Conservation (phyloP, 1,284 basidiomycete species). For the Leccinum cinnamomeum region DNA sequence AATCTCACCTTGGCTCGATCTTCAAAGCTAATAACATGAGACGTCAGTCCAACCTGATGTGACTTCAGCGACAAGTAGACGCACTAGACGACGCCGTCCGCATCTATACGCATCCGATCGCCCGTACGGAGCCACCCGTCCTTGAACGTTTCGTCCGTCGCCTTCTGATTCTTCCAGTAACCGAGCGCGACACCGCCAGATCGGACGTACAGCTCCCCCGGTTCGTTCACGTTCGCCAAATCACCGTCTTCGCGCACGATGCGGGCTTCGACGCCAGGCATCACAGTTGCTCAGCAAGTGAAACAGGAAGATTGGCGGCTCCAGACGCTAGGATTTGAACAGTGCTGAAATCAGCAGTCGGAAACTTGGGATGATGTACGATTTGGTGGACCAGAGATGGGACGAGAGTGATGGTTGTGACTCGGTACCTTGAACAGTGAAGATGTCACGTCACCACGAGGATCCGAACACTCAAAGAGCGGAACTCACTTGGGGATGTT, state of each 20-base stretch:
- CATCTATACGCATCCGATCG: conserved; percentile 61
- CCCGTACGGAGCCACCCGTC: conserved; percentile 73
- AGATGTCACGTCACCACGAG: not conserved
- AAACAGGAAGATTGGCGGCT: conserved; percentile 65
- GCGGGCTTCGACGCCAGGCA: conserved; percentile 64
- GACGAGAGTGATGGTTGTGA: conserved; percentile 52
- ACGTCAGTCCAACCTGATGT: not conserved
- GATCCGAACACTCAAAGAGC: not conserved
- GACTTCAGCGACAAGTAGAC: conserved; percentile 22
- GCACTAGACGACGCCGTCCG: conserved; percentile 62
- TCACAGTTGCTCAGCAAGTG: conserved; percentile 46
- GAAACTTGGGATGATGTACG: conserved; percentile 51
- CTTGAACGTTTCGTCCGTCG: conserved; percentile 63
- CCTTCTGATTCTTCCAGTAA: conserved; percentile 68
- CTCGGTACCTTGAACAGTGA: conserved; percentile 44
- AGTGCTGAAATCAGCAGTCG: conserved; percentile 54
- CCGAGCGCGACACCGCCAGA: conserved; percentile 58
- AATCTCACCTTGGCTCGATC: conserved; percentile 32
- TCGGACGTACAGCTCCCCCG: conserved; percentile 64
- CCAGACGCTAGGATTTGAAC: conserved; percentile 50
- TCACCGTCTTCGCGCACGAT: conserved; percentile 60
- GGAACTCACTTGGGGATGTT: conserved; percentile 45
- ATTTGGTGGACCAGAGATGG: conserved; percentile 70
- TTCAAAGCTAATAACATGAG: conserved; percentile 18
- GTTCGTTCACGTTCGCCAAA: conserved; percentile 55